Conservation (phyloP, 306 rosid genomes). For the Neltuma alba region DNA sequence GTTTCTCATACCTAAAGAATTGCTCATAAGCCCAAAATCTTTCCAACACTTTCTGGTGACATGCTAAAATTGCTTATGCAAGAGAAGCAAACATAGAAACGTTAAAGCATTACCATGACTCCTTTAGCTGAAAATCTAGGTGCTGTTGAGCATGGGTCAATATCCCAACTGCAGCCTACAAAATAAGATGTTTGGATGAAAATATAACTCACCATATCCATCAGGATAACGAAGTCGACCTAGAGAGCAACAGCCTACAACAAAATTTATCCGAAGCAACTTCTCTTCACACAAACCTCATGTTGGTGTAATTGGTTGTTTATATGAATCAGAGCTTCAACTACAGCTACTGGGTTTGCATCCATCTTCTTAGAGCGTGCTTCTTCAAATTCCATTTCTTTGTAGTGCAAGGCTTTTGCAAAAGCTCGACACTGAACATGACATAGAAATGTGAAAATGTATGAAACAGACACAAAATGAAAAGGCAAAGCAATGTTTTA, state of each 20-base stretch:
- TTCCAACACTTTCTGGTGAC: constrained; percentile 15
- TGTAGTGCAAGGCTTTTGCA: constrained; percentile 98
- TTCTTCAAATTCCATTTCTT: constrained; percentile 97
- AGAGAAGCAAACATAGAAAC: background rate
- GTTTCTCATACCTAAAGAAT: constrained; percentile 83
- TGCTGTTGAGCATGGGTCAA: constrained; percentile 88
- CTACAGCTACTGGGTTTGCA: constrained; percentile 96
- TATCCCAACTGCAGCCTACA: constrained; percentile 97
- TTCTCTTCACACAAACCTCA: constrained; percentile 61
- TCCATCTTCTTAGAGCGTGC: constrained; percentile 92
- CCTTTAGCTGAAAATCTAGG: constrained; percentile 92
- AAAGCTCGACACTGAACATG: constrained; percentile 87
- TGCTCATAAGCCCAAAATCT: constrained; percentile 21
- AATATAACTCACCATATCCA: background rate
- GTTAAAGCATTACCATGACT: constrained; percentile 76
- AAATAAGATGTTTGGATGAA: constrained; percentile 36
- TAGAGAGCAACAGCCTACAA: constrained; percentile 28
- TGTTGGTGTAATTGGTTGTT: constrained; percentile 94
- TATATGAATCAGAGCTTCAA: constrained; percentile 94
- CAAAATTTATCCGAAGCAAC: constrained; percentile 3
- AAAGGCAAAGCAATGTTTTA: background rate
- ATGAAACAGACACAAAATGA: constrained; percentile 17
- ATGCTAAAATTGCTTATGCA: constrained; percentile 6
- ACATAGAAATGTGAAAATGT: constrained; percentile 28
- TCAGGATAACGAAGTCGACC: constrained; percentile 17